Conservation (phyloP, 805 yeast species). For the Candida quercuum region DNA sequence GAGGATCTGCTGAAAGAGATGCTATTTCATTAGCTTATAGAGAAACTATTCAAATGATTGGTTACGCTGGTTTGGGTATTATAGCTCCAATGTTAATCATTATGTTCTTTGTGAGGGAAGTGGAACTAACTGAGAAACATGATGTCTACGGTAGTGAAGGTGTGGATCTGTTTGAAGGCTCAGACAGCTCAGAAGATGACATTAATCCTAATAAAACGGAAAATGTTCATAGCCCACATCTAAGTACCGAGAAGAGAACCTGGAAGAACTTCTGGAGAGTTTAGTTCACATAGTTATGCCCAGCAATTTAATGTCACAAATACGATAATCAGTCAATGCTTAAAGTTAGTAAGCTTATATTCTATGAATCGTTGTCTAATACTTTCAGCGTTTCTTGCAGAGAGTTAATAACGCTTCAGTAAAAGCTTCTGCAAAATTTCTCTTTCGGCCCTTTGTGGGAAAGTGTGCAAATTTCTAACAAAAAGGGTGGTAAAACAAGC, state of each 20-base stretch:
- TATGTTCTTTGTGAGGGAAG: constrained; percentile 25
- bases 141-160: constrained; percentile 19
- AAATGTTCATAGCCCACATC: no score
- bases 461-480: no score
- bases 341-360: no score
- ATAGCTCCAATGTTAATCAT: constrained; percentile 23
- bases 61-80: constrained; percentile 25
- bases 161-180: neutral
- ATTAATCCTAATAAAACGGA: no score
- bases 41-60: constrained; percentile 27
- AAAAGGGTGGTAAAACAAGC: no score
- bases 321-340: no score
- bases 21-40: constrained; percentile 28
- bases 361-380: no score
- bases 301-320: neutral
- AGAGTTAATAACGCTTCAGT: no score
- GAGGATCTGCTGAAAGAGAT: constrained; percentile 22
- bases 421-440: no score
- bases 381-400: no score
- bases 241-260: constrained; percentile 12
- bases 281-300: neutral
- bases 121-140: constrained; percentile 19
- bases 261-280: constrained; percentile 15
- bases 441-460: no score
- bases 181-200: neutral